phyloP scores from a whole-genome alignment of 352 stramenopile species.

The Pythium plurisporium region DNA sequence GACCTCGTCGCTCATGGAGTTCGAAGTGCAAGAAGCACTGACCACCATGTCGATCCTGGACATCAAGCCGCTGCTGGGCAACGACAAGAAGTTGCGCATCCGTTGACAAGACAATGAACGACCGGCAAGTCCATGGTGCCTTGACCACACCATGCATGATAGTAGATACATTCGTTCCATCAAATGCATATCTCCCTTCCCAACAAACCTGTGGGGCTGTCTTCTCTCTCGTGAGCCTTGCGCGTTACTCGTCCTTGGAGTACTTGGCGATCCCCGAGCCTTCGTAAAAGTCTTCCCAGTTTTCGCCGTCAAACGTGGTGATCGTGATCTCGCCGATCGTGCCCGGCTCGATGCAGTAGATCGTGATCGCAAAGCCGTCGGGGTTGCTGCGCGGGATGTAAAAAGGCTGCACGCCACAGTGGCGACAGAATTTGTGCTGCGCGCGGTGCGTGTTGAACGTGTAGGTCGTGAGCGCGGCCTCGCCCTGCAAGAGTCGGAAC shows the following conservation, averaged over 20 bases:
- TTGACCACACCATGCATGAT: no score
- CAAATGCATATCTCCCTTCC: no score
- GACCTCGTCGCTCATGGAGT: slow-evolving; percentile 16
- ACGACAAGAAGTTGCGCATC: slow-evolving; percentile 16
- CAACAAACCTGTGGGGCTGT: no score
- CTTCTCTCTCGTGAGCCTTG: no score
- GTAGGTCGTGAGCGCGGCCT: slow-evolving; percentile 61
- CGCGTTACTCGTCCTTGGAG: slow-evolving; percentile 27
- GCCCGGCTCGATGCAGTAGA: slow-evolving; percentile 52
- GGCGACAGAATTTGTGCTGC: slow-evolving; percentile 78
- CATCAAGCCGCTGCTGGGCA: slow-evolving; percentile 29
- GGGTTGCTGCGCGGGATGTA: slow-evolving; percentile 82
- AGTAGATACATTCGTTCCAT: no score
- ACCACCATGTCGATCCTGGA: slow-evolving; percentile 28
- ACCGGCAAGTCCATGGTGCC: no score
- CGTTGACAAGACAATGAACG: neutral
- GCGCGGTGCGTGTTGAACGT: slow-evolving; percentile 79
- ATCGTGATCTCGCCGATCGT: slow-evolving; percentile 56
- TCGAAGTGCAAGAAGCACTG: slow-evolving; percentile 24
- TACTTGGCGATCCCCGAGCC: slow-evolving; percentile 36
- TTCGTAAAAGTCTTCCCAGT: slow-evolving; percentile 55
- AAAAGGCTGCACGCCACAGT: slow-evolving; percentile 74
- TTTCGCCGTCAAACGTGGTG: slow-evolving; percentile 62
- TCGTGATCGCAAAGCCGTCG: slow-evolving; percentile 70
- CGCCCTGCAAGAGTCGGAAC: slow-evolving; percentile 49